phyloP scores from a whole-genome alignment of 768 basidiomycete genomes.

The Serendipita indica region DNA sequence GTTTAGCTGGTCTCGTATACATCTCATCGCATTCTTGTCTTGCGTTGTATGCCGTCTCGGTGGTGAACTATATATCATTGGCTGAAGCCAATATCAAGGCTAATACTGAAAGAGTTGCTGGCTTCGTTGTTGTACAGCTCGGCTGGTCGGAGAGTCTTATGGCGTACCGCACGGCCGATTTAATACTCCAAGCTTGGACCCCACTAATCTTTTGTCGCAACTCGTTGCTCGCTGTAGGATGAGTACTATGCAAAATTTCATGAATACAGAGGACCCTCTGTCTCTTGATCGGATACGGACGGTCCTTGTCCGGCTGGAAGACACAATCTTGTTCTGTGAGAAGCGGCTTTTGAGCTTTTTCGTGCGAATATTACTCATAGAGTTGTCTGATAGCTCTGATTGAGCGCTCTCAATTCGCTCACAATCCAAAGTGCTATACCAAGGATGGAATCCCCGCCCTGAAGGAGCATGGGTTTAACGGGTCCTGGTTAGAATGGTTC shows the following conservation, averaged over 20 bases:
- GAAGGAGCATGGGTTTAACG: constrained; percentile 52
- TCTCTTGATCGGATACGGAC: constrained; percentile 79
- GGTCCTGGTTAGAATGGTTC: constrained; percentile 97
- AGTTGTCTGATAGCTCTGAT: constrained; percentile 45
- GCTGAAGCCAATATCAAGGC: no score
- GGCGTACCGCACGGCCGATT: no score
- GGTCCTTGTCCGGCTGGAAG: constrained; percentile 80
- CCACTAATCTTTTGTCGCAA: no score
- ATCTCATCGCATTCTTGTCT: no score
- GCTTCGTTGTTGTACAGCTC: no score
- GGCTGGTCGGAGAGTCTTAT: no score
- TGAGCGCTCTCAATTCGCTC: constrained; percentile 92
- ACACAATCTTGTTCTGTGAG: constrained; percentile 87
- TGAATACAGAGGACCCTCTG: constrained; percentile 56
- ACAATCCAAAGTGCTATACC: constrained; percentile 80
- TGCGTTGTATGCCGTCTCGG: no score
- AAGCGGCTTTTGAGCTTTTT: background rate
- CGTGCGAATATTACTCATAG: background rate
- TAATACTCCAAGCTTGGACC: no score
- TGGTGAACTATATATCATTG: no score
- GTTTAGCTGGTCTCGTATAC: no score
- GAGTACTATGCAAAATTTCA: constrained; percentile 53
- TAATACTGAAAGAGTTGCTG: no score
- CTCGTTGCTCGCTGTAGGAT: no score
- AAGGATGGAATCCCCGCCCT: constrained; percentile 68